Evolutionary conservation across 768 basidiomycete species (phyloP).

Genomic region (Tricholoma terreum): DNA sequence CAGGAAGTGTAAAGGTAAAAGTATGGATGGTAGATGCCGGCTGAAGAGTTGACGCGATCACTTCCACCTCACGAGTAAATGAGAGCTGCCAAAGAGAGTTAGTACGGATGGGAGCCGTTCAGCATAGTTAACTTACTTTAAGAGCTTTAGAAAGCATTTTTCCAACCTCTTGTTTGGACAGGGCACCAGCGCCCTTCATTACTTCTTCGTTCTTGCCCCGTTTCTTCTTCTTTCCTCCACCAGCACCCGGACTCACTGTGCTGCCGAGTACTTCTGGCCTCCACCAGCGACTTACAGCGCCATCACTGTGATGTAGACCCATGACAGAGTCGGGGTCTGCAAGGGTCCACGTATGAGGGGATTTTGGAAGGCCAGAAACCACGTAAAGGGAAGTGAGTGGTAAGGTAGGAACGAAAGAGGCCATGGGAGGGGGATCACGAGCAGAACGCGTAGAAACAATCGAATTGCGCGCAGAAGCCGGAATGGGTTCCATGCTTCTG

Average conservation of each 20-base stretch:
- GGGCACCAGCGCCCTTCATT: constrained; percentile 73
- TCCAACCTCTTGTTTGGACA: constrained; percentile 82
- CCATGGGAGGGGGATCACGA: constrained; percentile 51
- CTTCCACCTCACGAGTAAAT: constrained; percentile 88
- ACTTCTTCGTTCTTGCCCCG: constrained; percentile 60
- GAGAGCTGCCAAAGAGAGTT: constrained; percentile 56
- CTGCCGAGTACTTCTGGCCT: constrained; percentile 88
- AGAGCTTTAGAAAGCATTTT: constrained; percentile 91
- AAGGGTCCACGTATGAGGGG: constrained; percentile 86
- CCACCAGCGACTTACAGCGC: constrained; percentile 89
- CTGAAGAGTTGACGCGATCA: constrained; percentile 92
- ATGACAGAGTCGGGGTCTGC: constrained; percentile 81
- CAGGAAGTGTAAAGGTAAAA: constrained; percentile 85
- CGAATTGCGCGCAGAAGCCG: constrained; percentile 71
- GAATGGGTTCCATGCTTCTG: constrained; percentile 82
- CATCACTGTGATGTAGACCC: constrained; percentile 78
- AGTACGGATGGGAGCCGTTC: background rate
- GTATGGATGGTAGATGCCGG: constrained; percentile 91
- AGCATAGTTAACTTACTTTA: constrained; percentile 51
- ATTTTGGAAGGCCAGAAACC: constrained; percentile 86
- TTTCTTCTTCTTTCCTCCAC: constrained; percentile 75
- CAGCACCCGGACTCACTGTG: constrained; percentile 80
- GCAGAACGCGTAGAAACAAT: constrained; percentile 74
- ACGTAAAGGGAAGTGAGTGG: constrained; percentile 84
- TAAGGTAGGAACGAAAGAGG: constrained; percentile 65